A percentile compares a stretch with the other conserved stretches of the same genome.
Conservation (phyloP, 805 yeast genomes). For the Pichia paraexigua region DNA sequence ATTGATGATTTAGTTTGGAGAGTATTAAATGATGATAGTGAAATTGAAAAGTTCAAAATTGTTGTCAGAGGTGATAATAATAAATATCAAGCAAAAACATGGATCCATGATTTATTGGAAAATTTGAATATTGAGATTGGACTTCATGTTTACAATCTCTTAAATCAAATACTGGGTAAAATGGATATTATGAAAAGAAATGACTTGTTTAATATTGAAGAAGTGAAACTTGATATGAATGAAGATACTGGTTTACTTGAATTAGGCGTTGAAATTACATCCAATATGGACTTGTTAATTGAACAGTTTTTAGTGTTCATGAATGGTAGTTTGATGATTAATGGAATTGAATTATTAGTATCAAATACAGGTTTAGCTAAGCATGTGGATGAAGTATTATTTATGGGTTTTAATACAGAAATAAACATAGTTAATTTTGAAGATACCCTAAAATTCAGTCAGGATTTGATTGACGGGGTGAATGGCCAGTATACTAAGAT, state of each 20-base stretch:
- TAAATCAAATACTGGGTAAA: neutral
- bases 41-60: neutral
- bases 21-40: slow-evolving; percentile 2
- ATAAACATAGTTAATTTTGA: too few species aligned
- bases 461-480: neutral
- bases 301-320: neutral
- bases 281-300: neutral
- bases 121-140: neutral
- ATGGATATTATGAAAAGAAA: neutral
- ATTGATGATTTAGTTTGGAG: slow-evolving; percentile 6
- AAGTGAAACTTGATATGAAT: too few species aligned
- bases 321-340: neutral
- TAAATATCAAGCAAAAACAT: neutral
- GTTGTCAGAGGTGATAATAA: neutral
- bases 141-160: neutral
- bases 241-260: neutral
- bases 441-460: neutral
- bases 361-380: too few species aligned
- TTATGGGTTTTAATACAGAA: neutral
- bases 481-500: neutral
- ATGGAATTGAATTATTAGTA: neutral
- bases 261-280: neutral
- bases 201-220: neutral
- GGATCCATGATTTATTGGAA: neutral
- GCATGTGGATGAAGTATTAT: neutral